Evolutionary conservation across 495 filamentous ascomycete genomes (phyloP), one percentile per base, ranked within the genome.

Genomic region (Penicillium desertorum): DNA sequence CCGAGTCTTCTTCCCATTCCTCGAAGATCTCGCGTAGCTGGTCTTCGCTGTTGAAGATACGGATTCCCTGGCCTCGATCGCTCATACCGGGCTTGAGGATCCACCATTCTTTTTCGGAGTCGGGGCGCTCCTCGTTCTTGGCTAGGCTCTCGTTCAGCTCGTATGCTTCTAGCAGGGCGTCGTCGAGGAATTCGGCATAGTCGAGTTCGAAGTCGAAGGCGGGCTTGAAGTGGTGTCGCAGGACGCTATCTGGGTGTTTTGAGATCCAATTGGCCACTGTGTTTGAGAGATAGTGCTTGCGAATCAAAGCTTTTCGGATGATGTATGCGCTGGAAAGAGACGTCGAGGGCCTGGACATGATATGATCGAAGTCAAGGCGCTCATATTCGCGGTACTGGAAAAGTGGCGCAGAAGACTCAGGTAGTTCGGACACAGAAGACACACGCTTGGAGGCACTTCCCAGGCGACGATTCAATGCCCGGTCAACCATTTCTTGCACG

Each of bases 21-120:
- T 95, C 89, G 63, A 98, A 98, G 27, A 98, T 92, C 19, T 73
- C 80, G 43, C 84, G 85, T 16, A 98, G 73, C 65, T 96, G 86
- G 48, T 85, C 84, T 72, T 91, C 87, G 39, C 83, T 88, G 65
- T 83, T 87, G 71, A 98, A 98, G 3, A 98, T 76, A 37, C 90
- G 75, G 42, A 98, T 94, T 3, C 94, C 94, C 66, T 96, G 91
- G 3, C 93, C 94, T 5, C 92, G 83, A 66, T 98, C 94, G 71
- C 91, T 96, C 94, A 98, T 98, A 2, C 92, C 84, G 0, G 94
- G 94, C 68, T 98, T 98, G 41, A 98, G 72, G 59, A 98, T 96
- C 94, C 94, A 98, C 93, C 93, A 98, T 72, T 95, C 89, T 48
- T 79, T 80, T 62, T 89, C 81, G 0, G 73, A 64, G 2, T 71